Conservation (phyloP, 2,329 filamentous ascomycete species). For the Fonsecaea pedrosoi region DNA sequence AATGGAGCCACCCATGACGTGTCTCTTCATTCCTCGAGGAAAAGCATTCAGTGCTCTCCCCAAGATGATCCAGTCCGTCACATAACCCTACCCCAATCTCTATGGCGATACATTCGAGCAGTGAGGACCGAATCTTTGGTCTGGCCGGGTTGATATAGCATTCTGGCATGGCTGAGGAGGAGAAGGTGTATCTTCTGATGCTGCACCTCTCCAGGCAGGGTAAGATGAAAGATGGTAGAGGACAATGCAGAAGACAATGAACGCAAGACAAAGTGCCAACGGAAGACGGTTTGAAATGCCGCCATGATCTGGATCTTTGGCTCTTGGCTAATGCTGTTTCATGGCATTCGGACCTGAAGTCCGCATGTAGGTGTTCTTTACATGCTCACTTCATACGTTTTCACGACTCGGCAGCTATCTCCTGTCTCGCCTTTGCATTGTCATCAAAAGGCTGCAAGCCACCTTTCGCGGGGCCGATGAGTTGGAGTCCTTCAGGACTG, state of each 20-base stretch:
- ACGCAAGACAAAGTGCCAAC: too few species aligned
- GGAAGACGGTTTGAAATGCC: too few species aligned
- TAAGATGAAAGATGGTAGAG: too few species aligned
- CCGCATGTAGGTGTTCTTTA: too few species aligned
- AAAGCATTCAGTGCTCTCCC: constrained; percentile 14
- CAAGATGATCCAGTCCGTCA: constrained; percentile 33
- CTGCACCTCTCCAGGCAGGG: too few species aligned
- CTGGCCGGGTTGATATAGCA: constrained; percentile 28
- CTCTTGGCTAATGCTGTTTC: too few species aligned
- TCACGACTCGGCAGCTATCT: constrained; percentile 10
- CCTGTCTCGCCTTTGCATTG: constrained; percentile 15
- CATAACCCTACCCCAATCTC: constrained; percentile 35
- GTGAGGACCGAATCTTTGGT: constrained; percentile 17
- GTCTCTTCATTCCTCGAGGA: neutral
- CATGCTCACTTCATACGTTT: too few species aligned
- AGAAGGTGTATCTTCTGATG: too few species aligned
- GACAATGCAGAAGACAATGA: neutral
- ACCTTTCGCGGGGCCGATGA: constrained; percentile 51
- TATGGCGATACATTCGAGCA: too few species aligned
- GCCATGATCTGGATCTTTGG: too few species aligned
- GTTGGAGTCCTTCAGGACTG: constrained; percentile 51
- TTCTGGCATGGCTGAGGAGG: constrained; percentile 16
- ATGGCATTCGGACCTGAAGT: too few species aligned
- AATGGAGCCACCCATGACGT: neutral
- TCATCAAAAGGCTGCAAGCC: constrained; percentile 40